A percentile compares a stretch with the other conserved stretches of the same genome.
These are phyloP conservation scores for Chaetoceros muelleri DNA, from an alignment of 108 stramenopile species.

Conservation along the genomic window DNA sequence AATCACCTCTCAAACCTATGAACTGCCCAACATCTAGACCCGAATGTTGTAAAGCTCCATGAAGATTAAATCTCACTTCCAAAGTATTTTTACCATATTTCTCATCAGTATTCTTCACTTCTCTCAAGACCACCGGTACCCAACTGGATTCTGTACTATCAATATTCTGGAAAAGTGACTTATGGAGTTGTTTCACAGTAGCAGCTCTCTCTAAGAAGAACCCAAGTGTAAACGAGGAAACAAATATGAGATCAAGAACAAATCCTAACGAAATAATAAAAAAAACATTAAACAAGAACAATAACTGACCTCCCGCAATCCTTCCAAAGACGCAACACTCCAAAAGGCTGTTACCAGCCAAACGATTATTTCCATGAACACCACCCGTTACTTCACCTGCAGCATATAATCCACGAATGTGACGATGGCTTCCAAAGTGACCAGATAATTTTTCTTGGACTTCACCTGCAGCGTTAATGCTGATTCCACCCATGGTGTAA, in stretches of 20 bases:
- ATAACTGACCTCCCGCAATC: slow-evolving; percentile 27
- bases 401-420: slow-evolving; percentile 54
- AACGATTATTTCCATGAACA: slow-evolving; percentile 65
- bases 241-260: neutral
- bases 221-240: neutral
- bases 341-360: slow-evolving; percentile 82
- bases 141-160: slow-evolving; percentile 19
- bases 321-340: slow-evolving; percentile 88
- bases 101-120: slow-evolving; percentile 32
- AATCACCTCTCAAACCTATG: slow-evolving; percentile 29
- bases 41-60: slow-evolving; percentile 27
- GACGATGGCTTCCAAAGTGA: slow-evolving; percentile 8
- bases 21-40: slow-evolving; percentile 41
- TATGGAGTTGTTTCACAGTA: slow-evolving; percentile 14
- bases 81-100: slow-evolving; percentile 37
- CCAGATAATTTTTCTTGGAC: slow-evolving; percentile 33
- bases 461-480: slow-evolving; percentile 52
- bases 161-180: slow-evolving; percentile 12
- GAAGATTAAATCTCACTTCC: slow-evolving; percentile 34
- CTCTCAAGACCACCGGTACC: slow-evolving; percentile 25
- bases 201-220: slow-evolving; percentile 18
- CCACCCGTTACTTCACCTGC: slow-evolving; percentile 77
- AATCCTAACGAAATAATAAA: neutral
- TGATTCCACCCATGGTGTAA: slow-evolving; percentile 89
- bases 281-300: slow-evolving; percentile 1